These are phyloP conservation scores for Thielaviopsis euricoi DNA, from an alignment of 2,329 filamentous ascomycete species.

Conservation along the genomic window DNA sequence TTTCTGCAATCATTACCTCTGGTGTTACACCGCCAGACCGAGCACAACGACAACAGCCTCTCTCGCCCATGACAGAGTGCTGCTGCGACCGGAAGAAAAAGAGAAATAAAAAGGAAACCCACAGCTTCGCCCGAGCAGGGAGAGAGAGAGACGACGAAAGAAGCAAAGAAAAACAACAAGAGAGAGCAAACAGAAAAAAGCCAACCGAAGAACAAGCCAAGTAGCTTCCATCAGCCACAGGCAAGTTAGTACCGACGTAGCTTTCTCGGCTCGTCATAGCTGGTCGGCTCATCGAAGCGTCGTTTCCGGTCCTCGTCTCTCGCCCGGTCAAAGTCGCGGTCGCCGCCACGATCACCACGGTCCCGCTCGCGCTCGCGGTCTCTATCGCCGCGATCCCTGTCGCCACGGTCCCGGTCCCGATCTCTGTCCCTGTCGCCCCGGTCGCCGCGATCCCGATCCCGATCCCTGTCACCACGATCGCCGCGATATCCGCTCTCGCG, in stretches of 20 bases:
- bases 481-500: slow-evolving; percentile 30
- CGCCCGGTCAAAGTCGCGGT: slow-evolving; percentile 35
- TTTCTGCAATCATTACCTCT: background rate
- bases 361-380: slow-evolving; percentile 28
- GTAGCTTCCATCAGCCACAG: slow-evolving; percentile 20
- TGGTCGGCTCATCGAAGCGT: slow-evolving; percentile 60
- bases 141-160: slow-evolving; percentile 17
- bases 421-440: slow-evolving; percentile 29
- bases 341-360: slow-evolving; percentile 17
- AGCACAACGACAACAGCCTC: background rate
- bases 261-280: slow-evolving; percentile 62
- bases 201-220: slow-evolving; percentile 15
- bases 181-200: too few species aligned
- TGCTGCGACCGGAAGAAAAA: too few species aligned
- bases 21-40: background rate
- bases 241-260: slow-evolving; percentile 42
- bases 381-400: slow-evolving; percentile 8
- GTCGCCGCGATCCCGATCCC: slow-evolving; percentile 24
- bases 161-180: too few species aligned
- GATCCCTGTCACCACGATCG: slow-evolving; percentile 23
- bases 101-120: too few species aligned
- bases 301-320: slow-evolving; percentile 44
- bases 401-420: slow-evolving; percentile 19
- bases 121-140: too few species aligned
- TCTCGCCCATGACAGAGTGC: too few species aligned